phyloP scores from a whole-genome alignment of 2,329 filamentous ascomycete genomes.

The Colletotrichum coccodes region DNA sequence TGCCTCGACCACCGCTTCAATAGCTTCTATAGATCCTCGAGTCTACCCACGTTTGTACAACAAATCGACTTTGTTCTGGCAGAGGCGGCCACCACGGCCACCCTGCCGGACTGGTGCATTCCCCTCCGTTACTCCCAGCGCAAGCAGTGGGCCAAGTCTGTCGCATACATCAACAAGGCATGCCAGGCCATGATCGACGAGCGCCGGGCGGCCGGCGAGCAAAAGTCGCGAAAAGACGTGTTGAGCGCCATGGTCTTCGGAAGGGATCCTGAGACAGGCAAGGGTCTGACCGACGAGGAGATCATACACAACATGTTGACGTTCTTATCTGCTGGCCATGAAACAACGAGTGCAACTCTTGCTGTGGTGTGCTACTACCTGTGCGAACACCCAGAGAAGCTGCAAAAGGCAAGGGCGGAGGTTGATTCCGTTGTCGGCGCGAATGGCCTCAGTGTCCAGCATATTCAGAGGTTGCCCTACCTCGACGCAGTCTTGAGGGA shows the following conservation, averaged over 20 bases:
- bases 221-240: constrained; percentile 66
- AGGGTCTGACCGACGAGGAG: constrained; percentile 69
- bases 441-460: constrained; percentile 66
- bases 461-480: constrained; percentile 73
- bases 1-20: constrained; percentile 81
- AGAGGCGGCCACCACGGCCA: constrained; percentile 63
- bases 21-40: constrained; percentile 67
- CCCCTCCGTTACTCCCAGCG: not conserved
- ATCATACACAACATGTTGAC: constrained; percentile 79
- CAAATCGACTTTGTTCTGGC: constrained; percentile 67
- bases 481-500: constrained; percentile 74
- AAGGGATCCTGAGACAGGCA: constrained; percentile 73
- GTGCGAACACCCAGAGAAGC: constrained; percentile 68
- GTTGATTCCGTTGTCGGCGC: constrained; percentile 72
- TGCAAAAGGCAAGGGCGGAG: constrained; percentile 71
- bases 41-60: constrained; percentile 73
- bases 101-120: constrained; percentile 49
- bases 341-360: constrained; percentile 75
- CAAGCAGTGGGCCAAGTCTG: constrained; percentile 55
- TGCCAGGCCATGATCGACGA: constrained; percentile 57
- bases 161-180: constrained; percentile 52
- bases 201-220: not conserved
- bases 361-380: constrained; percentile 74
- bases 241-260: constrained; percentile 76
- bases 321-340: constrained; percentile 77